phyloP scores from a whole-genome alignment of 768 basidiomycete species.

The Lentinula detonsa region DNA sequence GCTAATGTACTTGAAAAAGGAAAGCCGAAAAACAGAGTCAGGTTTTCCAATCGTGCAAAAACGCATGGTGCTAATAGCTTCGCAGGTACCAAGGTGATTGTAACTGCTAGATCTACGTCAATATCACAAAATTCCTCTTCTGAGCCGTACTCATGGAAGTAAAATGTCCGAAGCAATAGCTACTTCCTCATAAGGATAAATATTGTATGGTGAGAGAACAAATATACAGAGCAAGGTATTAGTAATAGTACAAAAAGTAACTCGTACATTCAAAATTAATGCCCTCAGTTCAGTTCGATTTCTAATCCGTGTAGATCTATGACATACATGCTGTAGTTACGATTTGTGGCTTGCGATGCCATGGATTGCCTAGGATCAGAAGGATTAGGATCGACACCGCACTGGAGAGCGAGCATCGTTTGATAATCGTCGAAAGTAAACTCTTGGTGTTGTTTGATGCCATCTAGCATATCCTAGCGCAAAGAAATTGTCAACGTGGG shows the following conservation, averaged over 20 bases:
- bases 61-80: neutral
- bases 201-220: neutral
- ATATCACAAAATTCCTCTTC: no score
- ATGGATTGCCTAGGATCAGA: conserved; percentile 39
- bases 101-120: no score
- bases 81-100: neutral
- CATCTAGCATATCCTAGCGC: conserved; percentile 68
- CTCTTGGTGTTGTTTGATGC: conserved; percentile 50
- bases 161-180: neutral
- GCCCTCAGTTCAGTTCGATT: conserved; percentile 34
- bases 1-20: neutral
- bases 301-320: conserved; percentile 86
- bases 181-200: neutral
- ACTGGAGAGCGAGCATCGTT: conserved; percentile 83
- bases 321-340: conserved; percentile 80
- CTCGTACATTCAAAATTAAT: conserved; percentile 10
- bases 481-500: neutral
- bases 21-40: neutral
- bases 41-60: neutral
- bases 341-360: conserved; percentile 44
- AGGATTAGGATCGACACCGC: conserved; percentile 66
- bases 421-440: conserved; percentile 94
- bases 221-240: neutral
- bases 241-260: conserved; percentile 4
- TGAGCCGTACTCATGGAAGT: no score